Evolutionary conservation across 2,329 filamentous ascomycete species (phyloP).

Genomic region (Paraphaeosphaeria sporulosa): DNA sequence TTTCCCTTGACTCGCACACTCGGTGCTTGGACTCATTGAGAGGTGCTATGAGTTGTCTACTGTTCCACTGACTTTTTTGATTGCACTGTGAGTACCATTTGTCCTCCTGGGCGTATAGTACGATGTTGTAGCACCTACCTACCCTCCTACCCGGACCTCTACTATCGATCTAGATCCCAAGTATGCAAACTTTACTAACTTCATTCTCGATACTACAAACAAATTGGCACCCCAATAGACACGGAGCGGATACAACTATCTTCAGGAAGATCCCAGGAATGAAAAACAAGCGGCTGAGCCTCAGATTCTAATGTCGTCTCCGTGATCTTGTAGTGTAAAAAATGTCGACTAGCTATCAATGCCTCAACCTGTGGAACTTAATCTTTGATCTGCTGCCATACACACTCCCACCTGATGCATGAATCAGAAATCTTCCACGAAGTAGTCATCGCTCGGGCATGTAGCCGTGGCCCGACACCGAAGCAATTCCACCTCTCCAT

Average conservation of each 20-base stretch:
- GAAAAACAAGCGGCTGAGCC: neutral
- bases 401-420: too few relatives aligned
- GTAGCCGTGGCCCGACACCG: too few relatives aligned
- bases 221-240: neutral
- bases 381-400: too few relatives aligned
- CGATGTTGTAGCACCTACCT: neutral
- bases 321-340: too few relatives aligned
- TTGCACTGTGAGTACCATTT: neutral
- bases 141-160: neutral
- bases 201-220: neutral
- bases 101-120: neutral
- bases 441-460: too few relatives aligned
- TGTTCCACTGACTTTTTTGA: neutral
- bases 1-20: neutral
- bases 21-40: neutral
- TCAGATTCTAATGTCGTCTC: too few relatives aligned
- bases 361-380: too few relatives aligned
- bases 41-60: neutral
- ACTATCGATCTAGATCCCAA: neutral
- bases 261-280: neutral
- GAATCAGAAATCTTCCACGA: too few relatives aligned
- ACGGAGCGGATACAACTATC: neutral
- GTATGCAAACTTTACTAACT: neutral
- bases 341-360: too few relatives aligned
- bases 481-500: too few relatives aligned